A percentile compares a stretch with the other conserved stretches of the same genome.
Conservation (phyloP, 768 basidiomycete genomes). For the Melanogaster broomeanus region DNA sequence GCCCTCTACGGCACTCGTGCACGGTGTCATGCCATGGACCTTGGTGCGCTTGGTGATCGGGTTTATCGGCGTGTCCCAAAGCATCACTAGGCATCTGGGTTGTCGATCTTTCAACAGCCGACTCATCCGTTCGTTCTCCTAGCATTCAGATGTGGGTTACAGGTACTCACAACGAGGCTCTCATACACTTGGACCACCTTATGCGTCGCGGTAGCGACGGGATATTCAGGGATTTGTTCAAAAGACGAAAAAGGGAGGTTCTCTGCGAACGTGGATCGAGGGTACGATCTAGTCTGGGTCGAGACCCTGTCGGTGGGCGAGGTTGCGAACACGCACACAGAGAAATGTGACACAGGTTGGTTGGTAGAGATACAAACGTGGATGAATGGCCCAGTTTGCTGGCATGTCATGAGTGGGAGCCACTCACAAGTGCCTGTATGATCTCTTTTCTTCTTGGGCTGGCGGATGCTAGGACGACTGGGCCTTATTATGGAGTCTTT, state of each 20-base stretch:
- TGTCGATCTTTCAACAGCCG: conserved; percentile 32
- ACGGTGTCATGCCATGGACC: no score
- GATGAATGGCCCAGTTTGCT: not conserved
- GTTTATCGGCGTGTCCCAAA: no score
- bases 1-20: no score
- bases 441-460: conserved; percentile 87
- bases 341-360: not conserved
- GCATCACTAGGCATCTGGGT: no score
- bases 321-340: not conserved
- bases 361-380: not conserved
- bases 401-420: not conserved
- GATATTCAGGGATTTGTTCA: conserved; percentile 71
- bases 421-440: conserved; percentile 71
- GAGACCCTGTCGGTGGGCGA: conserved; percentile 47
- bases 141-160: not conserved
- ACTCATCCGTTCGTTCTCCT: not conserved
- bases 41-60: no score
- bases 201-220: conserved; percentile 72
- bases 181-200: conserved; percentile 90
- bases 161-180: conserved; percentile 70
- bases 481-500: conserved; percentile 73
- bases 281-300: conserved; percentile 71
- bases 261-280: conserved; percentile 81
- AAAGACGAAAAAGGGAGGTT: conserved; percentile 68
- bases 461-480: conserved; percentile 83